Conservation (phyloP, 768 basidiomycete genomes). For the Trametopsis cervina region DNA sequence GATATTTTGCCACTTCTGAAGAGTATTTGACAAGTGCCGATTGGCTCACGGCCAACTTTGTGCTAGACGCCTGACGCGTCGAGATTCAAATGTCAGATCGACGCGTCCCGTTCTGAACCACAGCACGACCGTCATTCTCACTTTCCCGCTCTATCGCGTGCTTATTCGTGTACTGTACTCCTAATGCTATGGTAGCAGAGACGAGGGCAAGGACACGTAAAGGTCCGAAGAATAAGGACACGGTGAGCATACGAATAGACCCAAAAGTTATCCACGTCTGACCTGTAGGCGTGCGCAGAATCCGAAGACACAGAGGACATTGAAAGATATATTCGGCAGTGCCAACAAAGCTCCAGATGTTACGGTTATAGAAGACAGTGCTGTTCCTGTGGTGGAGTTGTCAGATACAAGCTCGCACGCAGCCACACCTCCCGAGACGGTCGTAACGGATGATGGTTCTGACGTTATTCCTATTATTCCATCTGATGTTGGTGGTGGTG, state of each 20-base stretch:
- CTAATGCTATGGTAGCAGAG: slow-evolving; percentile 2
- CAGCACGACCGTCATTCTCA: slow-evolving; percentile 3
- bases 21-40: no score
- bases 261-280: no score
- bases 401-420: slow-evolving; percentile 2
- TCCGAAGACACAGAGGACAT: slow-evolving; percentile 5
- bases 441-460: neutral
- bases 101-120: slow-evolving; percentile 1
- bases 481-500: neutral
- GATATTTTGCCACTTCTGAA: no score
- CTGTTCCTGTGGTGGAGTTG: slow-evolving; percentile 1
- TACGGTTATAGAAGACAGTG: neutral
- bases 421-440: neutral
- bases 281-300: neutral
- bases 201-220: slow-evolving; percentile 3
- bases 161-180: neutral
- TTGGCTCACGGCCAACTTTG: no score
- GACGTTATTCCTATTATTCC: neutral
- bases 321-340: slow-evolving; percentile 11
- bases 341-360: neutral
- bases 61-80: slow-evolving; percentile 7
- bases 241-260: no score
- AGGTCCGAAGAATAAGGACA: neutral
- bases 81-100: slow-evolving; percentile 1
- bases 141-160: neutral